Percentiles rank a stretch among this genome's conserved stretches.
These are phyloP conservation scores for Ophiosphaerella korrae DNA, from an alignment of 2,329 filamentous ascomycete genomes.

Conservation along the genomic window DNA sequence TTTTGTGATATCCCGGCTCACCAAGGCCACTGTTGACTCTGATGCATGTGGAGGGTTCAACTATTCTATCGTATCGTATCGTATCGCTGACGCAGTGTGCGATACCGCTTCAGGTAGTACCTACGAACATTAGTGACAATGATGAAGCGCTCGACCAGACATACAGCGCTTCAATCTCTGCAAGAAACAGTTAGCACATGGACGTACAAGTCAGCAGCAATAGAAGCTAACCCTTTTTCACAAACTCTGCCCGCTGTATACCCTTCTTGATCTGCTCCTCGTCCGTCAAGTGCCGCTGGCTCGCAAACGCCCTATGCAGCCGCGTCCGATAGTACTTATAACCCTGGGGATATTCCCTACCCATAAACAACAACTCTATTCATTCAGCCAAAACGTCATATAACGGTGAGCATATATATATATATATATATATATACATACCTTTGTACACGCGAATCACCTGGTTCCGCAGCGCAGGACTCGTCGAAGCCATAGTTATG, in stretches of 20 bases:
- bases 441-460: slow-evolving; percentile 92
- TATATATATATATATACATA: slow-evolving; percentile 57
- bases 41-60: slow-evolving; percentile 8
- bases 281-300: slow-evolving; percentile 71
- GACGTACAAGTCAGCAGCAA: too few species aligned
- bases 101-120: slow-evolving; percentile 91
- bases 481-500: slow-evolving; percentile 45
- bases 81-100: slow-evolving; percentile 82
- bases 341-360: slow-evolving; percentile 84
- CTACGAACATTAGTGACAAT: slow-evolving; percentile 52
- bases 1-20: slow-evolving; percentile 32
- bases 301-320: slow-evolving; percentile 83
- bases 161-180: slow-evolving; percentile 92
- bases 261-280: slow-evolving; percentile 76
- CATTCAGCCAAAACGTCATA: slow-evolving; percentile 5
- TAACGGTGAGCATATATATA: slow-evolving; percentile 39
- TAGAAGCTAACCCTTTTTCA: slow-evolving; percentile 76
- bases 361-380: slow-evolving; percentile 80
- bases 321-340: slow-evolving; percentile 81
- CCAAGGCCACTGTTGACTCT: slow-evolving; percentile 14
- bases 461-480: slow-evolving; percentile 69
- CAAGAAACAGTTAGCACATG: too few species aligned
- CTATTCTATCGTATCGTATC: slow-evolving; percentile 54
- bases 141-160: slow-evolving; percentile 43
- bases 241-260: slow-evolving; percentile 80